These are phyloP conservation scores for Fusarium sarcochroum DNA, from an alignment of 2,329 filamentous ascomycete genomes.

Conservation along the genomic window DNA sequence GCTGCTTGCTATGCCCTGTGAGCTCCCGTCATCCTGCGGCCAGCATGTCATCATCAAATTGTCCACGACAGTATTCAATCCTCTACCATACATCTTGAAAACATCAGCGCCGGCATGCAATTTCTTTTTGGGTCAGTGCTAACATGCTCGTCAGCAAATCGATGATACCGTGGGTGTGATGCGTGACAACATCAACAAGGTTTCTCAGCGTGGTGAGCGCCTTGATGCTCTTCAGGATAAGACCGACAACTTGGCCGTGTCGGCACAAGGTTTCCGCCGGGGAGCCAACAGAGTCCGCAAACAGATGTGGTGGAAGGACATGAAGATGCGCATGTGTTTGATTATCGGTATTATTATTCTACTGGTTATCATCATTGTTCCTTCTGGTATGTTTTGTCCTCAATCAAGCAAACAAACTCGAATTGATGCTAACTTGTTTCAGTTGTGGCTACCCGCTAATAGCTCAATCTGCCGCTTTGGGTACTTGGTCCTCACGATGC, in stretches of 20 bases:
- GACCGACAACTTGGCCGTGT: slow-evolving; percentile 92
- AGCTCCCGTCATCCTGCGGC: background rate
- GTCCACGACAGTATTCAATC: background rate
- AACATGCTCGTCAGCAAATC: slow-evolving; percentile 80
- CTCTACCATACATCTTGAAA: slow-evolving; percentile 11
- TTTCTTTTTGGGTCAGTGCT: slow-evolving; percentile 18
- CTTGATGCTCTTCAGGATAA: slow-evolving; percentile 93
- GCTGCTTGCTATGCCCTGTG: slow-evolving; percentile 8
- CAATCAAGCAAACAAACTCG: background rate
- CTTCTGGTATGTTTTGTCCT: slow-evolving; percentile 74
- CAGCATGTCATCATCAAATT: background rate
- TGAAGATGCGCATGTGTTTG: slow-evolving; percentile 99
- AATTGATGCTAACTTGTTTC: slow-evolving; percentile 22
- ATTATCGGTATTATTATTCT: slow-evolving; percentile 92
- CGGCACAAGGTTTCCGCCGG: slow-evolving; percentile 94
- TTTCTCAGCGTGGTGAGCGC: slow-evolving; percentile 91
- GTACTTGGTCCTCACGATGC: slow-evolving; percentile 47
- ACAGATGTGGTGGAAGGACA: slow-evolving; percentile 99
- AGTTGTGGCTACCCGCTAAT: slow-evolving; percentile 57
- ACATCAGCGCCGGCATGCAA: background rate
- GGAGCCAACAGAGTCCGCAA: slow-evolving; percentile 96
- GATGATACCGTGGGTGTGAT: slow-evolving; percentile 95
- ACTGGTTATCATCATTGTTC: slow-evolving; percentile 93
- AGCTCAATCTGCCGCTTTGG: slow-evolving; percentile 38
- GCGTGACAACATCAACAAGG: slow-evolving; percentile 98